Conservation (phyloP, 495 filamentous ascomycete species). For the Sordaria brevicollis region DNA sequence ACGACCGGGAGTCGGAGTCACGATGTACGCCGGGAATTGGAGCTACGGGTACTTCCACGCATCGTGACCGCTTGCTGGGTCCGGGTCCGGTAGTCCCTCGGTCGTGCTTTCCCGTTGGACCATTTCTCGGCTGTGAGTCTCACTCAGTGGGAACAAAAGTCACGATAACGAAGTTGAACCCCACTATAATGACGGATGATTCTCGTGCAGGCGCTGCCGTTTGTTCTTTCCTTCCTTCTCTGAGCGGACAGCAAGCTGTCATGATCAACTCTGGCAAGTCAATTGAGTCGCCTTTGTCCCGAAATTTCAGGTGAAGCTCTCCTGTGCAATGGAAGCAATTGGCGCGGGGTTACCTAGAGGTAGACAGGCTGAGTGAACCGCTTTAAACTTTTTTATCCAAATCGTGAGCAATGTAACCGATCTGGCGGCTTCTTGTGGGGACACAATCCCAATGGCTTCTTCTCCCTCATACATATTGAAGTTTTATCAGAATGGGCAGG, state of each 20-base stretch:
- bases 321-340: neutral
- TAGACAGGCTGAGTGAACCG: neutral
- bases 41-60: neutral
- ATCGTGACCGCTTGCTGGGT: neutral
- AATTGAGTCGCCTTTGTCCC: neutral
- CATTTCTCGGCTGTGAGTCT: neutral
- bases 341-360: neutral
- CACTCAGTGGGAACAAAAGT: neutral
- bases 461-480: too few relatives aligned
- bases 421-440: neutral
- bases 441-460: neutral
- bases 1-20: neutral
- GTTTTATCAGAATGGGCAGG: too few relatives aligned
- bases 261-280: neutral
- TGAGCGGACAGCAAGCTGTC: neutral
- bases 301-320: neutral
- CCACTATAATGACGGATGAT: neutral
- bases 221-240: neutral
- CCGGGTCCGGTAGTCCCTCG: neutral
- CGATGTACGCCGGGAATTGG: neutral
- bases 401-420: neutral
- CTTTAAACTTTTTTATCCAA: neutral
- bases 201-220: neutral
- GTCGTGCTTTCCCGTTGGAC: neutral
- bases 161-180: neutral